Conservation (phyloP, 2,329 filamentous ascomycete species). For the Colletotrichum tropicicola region DNA sequence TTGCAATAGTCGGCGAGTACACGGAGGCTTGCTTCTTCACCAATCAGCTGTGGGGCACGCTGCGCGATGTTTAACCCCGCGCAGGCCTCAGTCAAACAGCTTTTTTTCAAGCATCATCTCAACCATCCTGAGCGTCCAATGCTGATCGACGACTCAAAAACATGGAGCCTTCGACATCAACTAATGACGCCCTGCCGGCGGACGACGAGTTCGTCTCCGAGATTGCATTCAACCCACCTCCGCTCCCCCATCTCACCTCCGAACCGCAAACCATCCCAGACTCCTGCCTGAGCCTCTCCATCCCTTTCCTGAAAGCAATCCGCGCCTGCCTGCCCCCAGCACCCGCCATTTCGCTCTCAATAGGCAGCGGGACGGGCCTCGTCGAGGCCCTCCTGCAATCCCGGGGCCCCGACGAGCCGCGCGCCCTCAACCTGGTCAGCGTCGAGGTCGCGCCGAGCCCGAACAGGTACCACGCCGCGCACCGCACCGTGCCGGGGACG, state of each 20-base stretch:
- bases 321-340: conserved; percentile 15
- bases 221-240: background rate
- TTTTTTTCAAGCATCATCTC: background rate
- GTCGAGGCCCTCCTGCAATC: conserved; percentile 37
- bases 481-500: conserved; percentile 40
- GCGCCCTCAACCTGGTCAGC: conserved; percentile 9
- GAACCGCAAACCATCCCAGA: conserved; percentile 32
- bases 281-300: conserved; percentile 41
- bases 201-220: background rate
- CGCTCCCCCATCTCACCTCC: conserved; percentile 10
- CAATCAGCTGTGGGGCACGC: background rate
- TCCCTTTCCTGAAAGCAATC: conserved; percentile 33
- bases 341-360: conserved; percentile 32
- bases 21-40: too few species aligned
- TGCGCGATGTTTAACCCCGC: background rate
- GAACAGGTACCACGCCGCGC: background rate
- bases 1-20: too few species aligned
- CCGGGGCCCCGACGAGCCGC: conserved; percentile 15
- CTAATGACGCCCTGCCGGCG: background rate
- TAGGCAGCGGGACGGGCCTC: conserved; percentile 42
- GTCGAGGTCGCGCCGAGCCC: conserved; percentile 21
- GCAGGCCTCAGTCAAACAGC: background rate
- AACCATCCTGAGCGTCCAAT: background rate
- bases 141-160: background rate
- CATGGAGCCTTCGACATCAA: background rate